Base-by-base conservation (phyloP, 2,329 filamentous ascomycete genomes). In the Pseudocercospora crystallina region DNA sequence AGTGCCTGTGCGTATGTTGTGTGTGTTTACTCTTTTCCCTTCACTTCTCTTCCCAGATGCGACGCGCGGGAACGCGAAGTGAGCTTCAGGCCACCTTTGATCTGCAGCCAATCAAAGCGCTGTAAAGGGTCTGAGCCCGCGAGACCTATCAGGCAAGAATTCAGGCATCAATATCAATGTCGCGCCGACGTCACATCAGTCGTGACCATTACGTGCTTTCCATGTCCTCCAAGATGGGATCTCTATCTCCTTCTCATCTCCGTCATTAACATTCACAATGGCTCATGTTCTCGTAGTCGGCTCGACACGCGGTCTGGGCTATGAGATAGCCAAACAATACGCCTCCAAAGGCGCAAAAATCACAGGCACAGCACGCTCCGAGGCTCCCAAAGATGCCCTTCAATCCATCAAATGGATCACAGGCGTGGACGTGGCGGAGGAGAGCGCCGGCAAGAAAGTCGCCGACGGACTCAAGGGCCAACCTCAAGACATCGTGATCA, bases 281-380 rank as follows among this genome's bases (percentile, higher is more conserved):
- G 39, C 52, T 4, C 76, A 73, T 32, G 71, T 85, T 31, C 76
- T 89, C 2, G 76, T 89, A 26, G 74, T 89, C 26, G 85, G 85
- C 41, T 85, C 83, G 2, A 88, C 84, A 1, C 77, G 85, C 36
- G 86, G 86, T 46, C 76, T 89, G 3, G 86, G 86, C 3, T 80
- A 80, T 42, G 79, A 80, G 13, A 73, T 89, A 26, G 75, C 76
- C 29, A 79, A 80, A 57, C 69, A 76, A 41, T 88, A 89, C 61
- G 76, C 79, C 61, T 76, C 78, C 15, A 67, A 73, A 2, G 63
- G 75, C 12, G 61, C 69, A 29, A 77, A 75, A 39, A 71, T 88
- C 30, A 82, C 80, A 57, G 84, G 77, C 42, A 87, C 84, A 7
- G 76, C 81, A 5, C 75, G 84, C 38, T 76, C 77, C 7, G 64